These are phyloP conservation scores for Boletus sp. DNA, from an alignment of 1,284 basidiomycete species.

Conservation along the genomic window DNA sequence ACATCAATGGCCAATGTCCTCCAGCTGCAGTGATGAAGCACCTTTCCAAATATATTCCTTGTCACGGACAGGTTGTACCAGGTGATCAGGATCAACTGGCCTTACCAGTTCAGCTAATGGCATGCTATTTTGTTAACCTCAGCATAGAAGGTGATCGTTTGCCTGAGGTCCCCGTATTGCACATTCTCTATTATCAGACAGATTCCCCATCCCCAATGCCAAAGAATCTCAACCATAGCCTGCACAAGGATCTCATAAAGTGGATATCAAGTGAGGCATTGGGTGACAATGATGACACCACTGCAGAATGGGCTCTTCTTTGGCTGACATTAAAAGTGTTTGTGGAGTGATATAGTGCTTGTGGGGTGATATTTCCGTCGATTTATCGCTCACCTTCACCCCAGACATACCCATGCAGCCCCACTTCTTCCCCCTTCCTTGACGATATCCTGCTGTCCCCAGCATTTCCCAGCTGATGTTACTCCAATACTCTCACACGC, in stretches of 20 bases:
- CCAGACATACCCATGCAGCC: slow-evolving; percentile 69
- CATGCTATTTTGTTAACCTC: slow-evolving; percentile 28
- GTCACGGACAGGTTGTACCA: slow-evolving; percentile 44
- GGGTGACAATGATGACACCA: slow-evolving; percentile 66
- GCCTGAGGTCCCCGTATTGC: slow-evolving; percentile 61
- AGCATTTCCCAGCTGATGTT: slow-evolving; percentile 39
- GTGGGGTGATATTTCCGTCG: too few relatives aligned
- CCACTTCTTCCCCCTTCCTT: slow-evolving; percentile 72
- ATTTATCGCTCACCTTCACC: slow-evolving; percentile 9
- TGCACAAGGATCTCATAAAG: slow-evolving; percentile 58
- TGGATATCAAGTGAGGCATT: slow-evolving; percentile 75
- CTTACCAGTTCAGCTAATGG: slow-evolving; percentile 22
- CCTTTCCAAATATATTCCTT: slow-evolving; percentile 52
- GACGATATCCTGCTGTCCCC: slow-evolving; percentile 64
- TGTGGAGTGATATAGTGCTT: slow-evolving; percentile 36
- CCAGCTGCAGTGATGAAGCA: slow-evolving; percentile 52
- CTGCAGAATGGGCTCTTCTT: slow-evolving; percentile 82
- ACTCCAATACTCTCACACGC: slow-evolving; percentile 54
- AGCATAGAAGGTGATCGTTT: slow-evolving; percentile 43
- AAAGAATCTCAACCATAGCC: slow-evolving; percentile 11
- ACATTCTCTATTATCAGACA: slow-evolving; percentile 62
- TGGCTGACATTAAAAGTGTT: slow-evolving; percentile 69
- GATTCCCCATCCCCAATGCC: slow-evolving; percentile 10
- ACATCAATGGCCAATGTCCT: slow-evolving; percentile 38
- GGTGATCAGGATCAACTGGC: slow-evolving; percentile 35